phyloP scores from a whole-genome alignment of 2,329 filamentous ascomycete genomes.

The Meredithiella fracta region DNA sequence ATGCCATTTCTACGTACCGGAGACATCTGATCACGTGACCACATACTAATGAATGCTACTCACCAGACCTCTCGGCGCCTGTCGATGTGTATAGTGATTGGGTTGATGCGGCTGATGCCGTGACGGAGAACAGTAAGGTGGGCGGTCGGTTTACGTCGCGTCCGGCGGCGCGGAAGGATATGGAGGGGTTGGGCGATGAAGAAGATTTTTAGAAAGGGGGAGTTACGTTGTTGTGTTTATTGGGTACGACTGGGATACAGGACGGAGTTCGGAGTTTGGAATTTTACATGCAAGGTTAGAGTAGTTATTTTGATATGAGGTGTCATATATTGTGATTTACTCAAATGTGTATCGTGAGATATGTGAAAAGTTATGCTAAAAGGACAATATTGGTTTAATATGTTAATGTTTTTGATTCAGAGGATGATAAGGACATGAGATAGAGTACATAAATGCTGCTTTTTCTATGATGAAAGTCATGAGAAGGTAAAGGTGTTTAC shows the following conservation, averaged over 20 bases:
- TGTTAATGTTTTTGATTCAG: too few relatives aligned
- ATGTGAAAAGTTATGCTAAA: too few relatives aligned
- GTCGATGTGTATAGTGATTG: constrained; percentile 97
- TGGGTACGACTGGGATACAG: not conserved
- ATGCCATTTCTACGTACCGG: not conserved
- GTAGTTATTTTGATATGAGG: not conserved
- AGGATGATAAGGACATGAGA: too few relatives aligned
- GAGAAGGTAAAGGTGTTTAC: not conserved
- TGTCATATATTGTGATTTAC: not conserved
- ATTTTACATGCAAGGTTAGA: not conserved
- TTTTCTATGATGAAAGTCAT: not conserved
- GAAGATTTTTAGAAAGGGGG: constrained; percentile 10
- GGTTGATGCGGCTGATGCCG: constrained; percentile 59
- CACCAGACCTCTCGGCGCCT: constrained; percentile 66
- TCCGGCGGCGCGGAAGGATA: constrained; percentile 8
- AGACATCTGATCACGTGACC: not conserved
- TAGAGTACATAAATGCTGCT: not conserved
- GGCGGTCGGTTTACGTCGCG: constrained; percentile 11
- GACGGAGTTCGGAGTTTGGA: constrained; percentile 4
- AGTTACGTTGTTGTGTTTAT: not conserved
- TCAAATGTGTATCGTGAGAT: not conserved
- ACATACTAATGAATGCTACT: not conserved
- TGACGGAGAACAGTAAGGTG: constrained; percentile 9
- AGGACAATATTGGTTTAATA: too few relatives aligned
- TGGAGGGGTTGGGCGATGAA: constrained; percentile 11